These are phyloP conservation scores for Blastomyces parvus DNA, from an alignment of 2,329 filamentous ascomycete genomes.

Conservation along the genomic window DNA sequence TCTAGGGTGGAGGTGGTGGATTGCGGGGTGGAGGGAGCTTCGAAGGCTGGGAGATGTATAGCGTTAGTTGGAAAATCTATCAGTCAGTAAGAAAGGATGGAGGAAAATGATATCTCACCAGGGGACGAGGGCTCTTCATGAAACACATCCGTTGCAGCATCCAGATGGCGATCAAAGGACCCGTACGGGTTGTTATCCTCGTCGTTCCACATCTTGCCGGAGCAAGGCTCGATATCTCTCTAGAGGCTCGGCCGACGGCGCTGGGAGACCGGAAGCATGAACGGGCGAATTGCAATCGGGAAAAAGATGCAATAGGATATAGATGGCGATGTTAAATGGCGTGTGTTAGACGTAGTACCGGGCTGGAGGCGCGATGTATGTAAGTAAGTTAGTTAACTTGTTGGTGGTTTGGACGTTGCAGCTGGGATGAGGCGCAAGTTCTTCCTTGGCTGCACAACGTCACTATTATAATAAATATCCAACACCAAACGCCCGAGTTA, in stretches of 20 bases:
- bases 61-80: background rate
- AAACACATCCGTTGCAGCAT: slow-evolving; percentile 59
- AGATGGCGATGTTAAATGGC: background rate
- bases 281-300: background rate
- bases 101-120: slow-evolving; percentile 39
- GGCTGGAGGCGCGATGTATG: background rate
- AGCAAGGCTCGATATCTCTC: background rate
- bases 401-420: background rate
- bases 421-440: background rate
- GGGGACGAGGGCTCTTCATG: slow-evolving; percentile 45
- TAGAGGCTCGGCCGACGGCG: background rate
- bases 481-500: background rate
- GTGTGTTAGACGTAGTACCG: background rate
- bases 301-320: background rate
- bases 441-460: background rate
- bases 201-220: slow-evolving; percentile 83
- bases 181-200: slow-evolving; percentile 98
- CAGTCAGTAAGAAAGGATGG: background rate
- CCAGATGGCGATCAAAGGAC: slow-evolving; percentile 81
- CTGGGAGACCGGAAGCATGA: background rate
- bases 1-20: slow-evolving; percentile 64
- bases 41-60: slow-evolving; percentile 41
- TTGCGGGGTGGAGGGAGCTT: slow-evolving; percentile 53
- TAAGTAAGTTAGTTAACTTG: background rate
- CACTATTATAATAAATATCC: background rate